Base-by-base conservation (phyloP, 192 early-diverging fungal genomes). In the Backusella luteola region DNA sequence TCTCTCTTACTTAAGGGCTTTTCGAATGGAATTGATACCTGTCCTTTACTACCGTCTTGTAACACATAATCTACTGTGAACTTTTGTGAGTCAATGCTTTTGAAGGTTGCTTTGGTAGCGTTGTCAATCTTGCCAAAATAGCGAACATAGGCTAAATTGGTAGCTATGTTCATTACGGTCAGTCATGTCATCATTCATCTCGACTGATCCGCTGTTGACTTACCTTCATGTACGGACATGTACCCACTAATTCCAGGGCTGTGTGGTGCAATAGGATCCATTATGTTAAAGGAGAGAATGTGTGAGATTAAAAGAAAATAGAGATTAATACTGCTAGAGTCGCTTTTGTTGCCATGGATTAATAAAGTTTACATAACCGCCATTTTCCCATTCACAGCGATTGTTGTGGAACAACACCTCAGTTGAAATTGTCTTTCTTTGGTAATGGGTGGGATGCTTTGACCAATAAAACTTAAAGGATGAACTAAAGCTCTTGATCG, bases 141-240 rank as follows among this genome's bases (percentile, higher is more conserved):
- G 29, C 78, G 75, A 36, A 81, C 84, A 49, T 85, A 85, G 11
- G 77, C 80, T 1, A 85, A 69, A 67, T 84, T 79, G 21, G 81
- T 81, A 11, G 75, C 81, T 83, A 68, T 7, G 19, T 78, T 23
- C 19, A 9, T 63, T 34, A 38, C 6, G 5, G 21, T 63, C 29
- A 76, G 9, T n/a, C n/a, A 35, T 42, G 56, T 52, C 19, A 41
- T 9, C 15, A 34, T 12, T 39, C 8, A 21, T 26, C 15, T 41
- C 42, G 9, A 56, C 29, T 68, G 41, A 23, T 52, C 21, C 34
- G 1, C 6, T 19, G 8, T 26, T 26, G 11, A n/a, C 21, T 72
- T 77, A 79, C 73, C 77, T 35, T 80, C 68, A 67, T 81, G 84
- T 12, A 71, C 79, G 35, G 75, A 77, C 84, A 85, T 85, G 41